Evolutionary conservation across 176 grass and related monocot genomes (phyloP), one percentile per base, ranked within the genome.

Genomic region (Canna indica): DNA sequence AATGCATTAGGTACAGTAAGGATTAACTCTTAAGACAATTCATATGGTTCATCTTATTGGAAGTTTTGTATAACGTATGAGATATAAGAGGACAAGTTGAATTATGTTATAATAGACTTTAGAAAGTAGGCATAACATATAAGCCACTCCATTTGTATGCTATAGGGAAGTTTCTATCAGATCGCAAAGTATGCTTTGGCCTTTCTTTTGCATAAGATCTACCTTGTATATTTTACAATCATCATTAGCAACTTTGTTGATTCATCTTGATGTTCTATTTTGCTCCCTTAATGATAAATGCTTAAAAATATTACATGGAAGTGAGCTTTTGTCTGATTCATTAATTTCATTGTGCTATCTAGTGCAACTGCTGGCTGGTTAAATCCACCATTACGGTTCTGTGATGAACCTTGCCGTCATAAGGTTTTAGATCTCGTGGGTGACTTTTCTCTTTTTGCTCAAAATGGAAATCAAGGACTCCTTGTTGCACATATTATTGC

Each of bases 401-500:
- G 76, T 36, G 75, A 92, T 62, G 94, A 92, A 79, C 86, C 94
- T 76, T 97, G 94, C 67, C 82, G 86, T 58, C 94, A 92, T 82
- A 97, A 97, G 76, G 78, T 85, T 75, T 79, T 97, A 73, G 89
- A 97, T 87, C 83, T 92, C 80, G 80, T 97, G 14, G 94, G 94
- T 16, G 94, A 97, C 56, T 85, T 92, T 53, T 97, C 94, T 36
- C 86, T 97, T 70, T 67, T 97, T 81, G 93, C 88, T 46, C 82
- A 83, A 65, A 90, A 87, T 77, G 94, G 94, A 47, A 90, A 85
- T 60, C 83, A 83, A 73, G 94, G 94, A 28, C 85, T 97, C 80
- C 86, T 84, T 27, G 25, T 85, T 24, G 84, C 86, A 64, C 88
- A 87, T 83, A 79, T 97, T 70, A 70, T 91, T 86, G 86, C 89